These are phyloP conservation scores for Auriscalpium microsporum DNA, from an alignment of 768 basidiomycete genomes.

Conservation along the genomic window DNA sequence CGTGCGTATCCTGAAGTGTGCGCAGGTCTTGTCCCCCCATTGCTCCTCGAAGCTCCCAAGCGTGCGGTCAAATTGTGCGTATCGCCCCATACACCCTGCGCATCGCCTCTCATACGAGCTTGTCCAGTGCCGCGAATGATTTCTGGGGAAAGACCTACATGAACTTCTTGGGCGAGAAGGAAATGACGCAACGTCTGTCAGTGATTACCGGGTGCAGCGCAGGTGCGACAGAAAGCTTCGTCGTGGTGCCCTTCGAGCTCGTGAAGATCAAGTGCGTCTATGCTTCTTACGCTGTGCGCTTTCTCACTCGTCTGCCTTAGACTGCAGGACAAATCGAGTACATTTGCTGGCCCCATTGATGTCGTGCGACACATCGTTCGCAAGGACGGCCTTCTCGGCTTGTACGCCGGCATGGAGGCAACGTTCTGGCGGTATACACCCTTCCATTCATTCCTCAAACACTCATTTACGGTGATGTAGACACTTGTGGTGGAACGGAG, in stretches of 20 bases:
- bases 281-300: not conserved
- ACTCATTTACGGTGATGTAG: slow-evolving; percentile 26
- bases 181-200: slow-evolving; percentile 87
- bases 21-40: slow-evolving; percentile 83
- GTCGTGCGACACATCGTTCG: slow-evolving; percentile 74
- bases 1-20: not conserved
- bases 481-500: slow-evolving; percentile 89
- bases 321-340: slow-evolving; percentile 88
- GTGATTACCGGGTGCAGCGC: slow-evolving; percentile 88
- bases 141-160: slow-evolving; percentile 89
- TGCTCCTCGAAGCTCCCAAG: slow-evolving; percentile 95
- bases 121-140: slow-evolving; percentile 66
- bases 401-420: slow-evolving; percentile 93
- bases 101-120: not conserved
- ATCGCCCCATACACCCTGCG: not conserved
- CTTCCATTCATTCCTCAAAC: not conserved
- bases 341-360: slow-evolving; percentile 86
- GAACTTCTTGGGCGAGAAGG: slow-evolving; percentile 50
- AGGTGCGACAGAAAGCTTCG: slow-evolving; percentile 92
- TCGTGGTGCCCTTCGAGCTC: slow-evolving; percentile 94
- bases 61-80: slow-evolving; percentile 91
- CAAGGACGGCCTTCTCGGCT: slow-evolving; percentile 73
- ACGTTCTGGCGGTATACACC: slow-evolving; percentile 85
- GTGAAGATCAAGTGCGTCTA: slow-evolving; percentile 73
- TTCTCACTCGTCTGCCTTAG: slow-evolving; percentile 25